phyloP scores from a whole-genome alignment of 768 basidiomycete genomes.

The Trametes cubensis region DNA sequence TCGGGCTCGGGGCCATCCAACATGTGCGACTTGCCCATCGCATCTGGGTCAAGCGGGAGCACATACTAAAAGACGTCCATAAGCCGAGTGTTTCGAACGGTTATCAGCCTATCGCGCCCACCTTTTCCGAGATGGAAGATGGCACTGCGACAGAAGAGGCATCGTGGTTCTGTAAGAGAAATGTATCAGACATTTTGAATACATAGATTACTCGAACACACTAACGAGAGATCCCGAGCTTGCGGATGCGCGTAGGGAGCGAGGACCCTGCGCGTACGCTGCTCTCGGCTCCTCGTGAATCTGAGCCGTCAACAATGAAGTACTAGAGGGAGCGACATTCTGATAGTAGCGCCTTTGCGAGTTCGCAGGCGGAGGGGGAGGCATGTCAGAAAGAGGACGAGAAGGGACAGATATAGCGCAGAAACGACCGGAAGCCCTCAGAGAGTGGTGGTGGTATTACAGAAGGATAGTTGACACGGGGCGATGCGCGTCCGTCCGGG shows the following conservation, averaged over 20 bases:
- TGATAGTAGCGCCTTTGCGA: slow-evolving; percentile 15
- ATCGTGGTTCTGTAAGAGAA: slow-evolving; percentile 19
- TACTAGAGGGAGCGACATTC: slow-evolving; percentile 26
- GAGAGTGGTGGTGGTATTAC: slow-evolving; percentile 37
- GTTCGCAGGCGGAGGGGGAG: slow-evolving; percentile 11
- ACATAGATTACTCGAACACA: slow-evolving; percentile 4
- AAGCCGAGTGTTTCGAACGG: background rate
- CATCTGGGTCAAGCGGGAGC: slow-evolving; percentile 63
- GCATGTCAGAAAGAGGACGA: slow-evolving; percentile 9
- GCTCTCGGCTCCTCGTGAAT: slow-evolving; percentile 22
- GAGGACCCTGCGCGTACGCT: slow-evolving; percentile 20
- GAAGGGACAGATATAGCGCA: background rate
- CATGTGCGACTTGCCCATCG: slow-evolving; percentile 50
- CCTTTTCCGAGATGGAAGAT: slow-evolving; percentile 36
- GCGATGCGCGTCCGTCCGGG: background rate
- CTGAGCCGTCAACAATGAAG: slow-evolving; percentile 21
- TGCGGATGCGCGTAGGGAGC: slow-evolving; percentile 39
- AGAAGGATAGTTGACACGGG: background rate
- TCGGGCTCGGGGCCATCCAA: slow-evolving; percentile 60
- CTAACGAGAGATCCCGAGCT: slow-evolving; percentile 51
- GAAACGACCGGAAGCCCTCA: slow-evolving; percentile 44
- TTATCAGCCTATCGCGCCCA: slow-evolving; percentile 6
- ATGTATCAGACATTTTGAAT: background rate
- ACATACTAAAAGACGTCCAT: slow-evolving; percentile 50
- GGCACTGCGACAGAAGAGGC: slow-evolving; percentile 22